phyloP scores from a whole-genome alignment of 1,139 yeast species.

The Yamadazyma kanchanaburiensis region DNA sequence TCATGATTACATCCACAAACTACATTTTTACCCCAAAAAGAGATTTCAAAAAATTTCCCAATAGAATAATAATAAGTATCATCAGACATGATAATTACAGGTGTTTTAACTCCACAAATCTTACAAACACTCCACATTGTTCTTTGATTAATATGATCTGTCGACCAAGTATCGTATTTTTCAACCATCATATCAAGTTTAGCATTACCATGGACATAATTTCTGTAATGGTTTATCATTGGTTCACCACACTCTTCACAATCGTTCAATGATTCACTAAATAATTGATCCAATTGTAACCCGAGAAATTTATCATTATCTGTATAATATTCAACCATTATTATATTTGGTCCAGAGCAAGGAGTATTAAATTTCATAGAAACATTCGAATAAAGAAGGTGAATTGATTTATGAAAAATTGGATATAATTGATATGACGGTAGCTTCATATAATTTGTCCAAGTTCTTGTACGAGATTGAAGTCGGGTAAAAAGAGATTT shows the following conservation, averaged over 20 bases:
- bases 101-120: constrained; percentile 70
- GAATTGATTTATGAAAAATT: constrained; percentile 67
- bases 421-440: constrained; percentile 46
- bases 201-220: constrained; percentile 87
- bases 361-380: constrained; percentile 86
- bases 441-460: constrained; percentile 39
- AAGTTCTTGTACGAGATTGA: constrained; percentile 32
- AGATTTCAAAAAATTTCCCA: constrained; percentile 86
- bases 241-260: constrained; percentile 84
- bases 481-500: constrained; percentile 25
- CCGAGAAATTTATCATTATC: constrained; percentile 91
- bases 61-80: constrained; percentile 88
- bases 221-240: constrained; percentile 72
- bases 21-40: constrained; percentile 69
- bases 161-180: constrained; percentile 49
- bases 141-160: constrained; percentile 52
- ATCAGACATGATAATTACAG: constrained; percentile 82
- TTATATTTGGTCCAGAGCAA: constrained; percentile 83
- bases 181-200: constrained; percentile 78
- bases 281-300: constrained; percentile 77
- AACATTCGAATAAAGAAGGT: constrained; percentile 76
- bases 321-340: constrained; percentile 83
- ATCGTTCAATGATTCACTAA: constrained; percentile 58
- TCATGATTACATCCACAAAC: constrained; percentile 62
- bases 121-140: constrained; percentile 93